These are phyloP conservation scores for Beta corolliflora DNA, from an alignment of 179 eudicot species.

Conservation along the genomic window DNA sequence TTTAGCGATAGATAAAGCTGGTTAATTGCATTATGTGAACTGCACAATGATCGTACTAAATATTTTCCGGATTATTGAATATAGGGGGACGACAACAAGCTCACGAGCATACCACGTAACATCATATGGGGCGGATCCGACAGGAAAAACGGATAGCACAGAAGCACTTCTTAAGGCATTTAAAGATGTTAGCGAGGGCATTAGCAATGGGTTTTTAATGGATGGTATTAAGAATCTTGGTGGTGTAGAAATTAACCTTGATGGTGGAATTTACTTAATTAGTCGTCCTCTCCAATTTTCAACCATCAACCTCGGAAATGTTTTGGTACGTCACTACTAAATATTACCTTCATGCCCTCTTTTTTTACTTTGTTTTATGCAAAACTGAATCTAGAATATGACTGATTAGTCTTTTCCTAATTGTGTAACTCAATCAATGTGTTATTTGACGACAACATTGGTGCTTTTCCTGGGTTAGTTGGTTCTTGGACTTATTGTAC, in stretches of 20 bases:
- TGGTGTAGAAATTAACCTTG: constrained; percentile 63
- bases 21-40: too few relatives aligned
- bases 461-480: neutral
- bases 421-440: neutral
- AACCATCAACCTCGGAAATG: constrained; percentile 52
- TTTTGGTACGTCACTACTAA: constrained; percentile 48
- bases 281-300: constrained; percentile 69
- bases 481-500: neutral
- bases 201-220: constrained; percentile 42
- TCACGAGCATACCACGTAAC: constrained; percentile 62
- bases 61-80: neutral
- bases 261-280: constrained; percentile 76
- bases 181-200: constrained; percentile 49
- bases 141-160: constrained; percentile 69
- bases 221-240: constrained; percentile 66
- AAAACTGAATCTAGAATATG: neutral
- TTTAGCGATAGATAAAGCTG: too few relatives aligned
- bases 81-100: constrained; percentile 22
- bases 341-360: neutral
- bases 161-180: constrained; percentile 57
- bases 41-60: neutral
- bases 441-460: constrained; percentile 2
- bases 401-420: neutral
- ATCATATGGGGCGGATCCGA: constrained; percentile 84
- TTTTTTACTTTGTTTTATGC: neutral